Percentiles rank a stretch among this genome's conserved stretches.
Conservation (phyloP, 192 early-diverging fungal species). For the Backusella australiensis region DNA sequence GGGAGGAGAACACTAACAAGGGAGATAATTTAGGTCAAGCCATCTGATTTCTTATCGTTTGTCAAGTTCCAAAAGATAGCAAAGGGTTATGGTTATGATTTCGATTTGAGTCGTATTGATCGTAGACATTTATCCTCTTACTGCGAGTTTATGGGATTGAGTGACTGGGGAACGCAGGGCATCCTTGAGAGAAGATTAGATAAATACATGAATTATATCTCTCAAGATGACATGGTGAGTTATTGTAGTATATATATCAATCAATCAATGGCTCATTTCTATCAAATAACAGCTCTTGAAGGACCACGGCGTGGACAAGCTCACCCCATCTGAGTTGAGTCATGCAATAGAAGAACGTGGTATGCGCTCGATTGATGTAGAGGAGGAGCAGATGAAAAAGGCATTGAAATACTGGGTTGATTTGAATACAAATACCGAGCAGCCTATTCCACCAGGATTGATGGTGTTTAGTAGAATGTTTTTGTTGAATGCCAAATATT, state of each 20-base stretch:
- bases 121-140: constrained; percentile 43
- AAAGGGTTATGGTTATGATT: constrained; percentile 46
- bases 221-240: constrained; percentile 42
- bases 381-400: constrained; percentile 38
- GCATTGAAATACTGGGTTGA: constrained; percentile 48
- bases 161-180: constrained; percentile 42
- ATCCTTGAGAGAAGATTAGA: constrained; percentile 43
- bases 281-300: constrained; percentile 28
- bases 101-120: constrained; percentile 44
- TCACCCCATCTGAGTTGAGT: constrained; percentile 40
- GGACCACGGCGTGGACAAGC: constrained; percentile 37
- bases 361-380: constrained; percentile 46
- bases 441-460: constrained; percentile 27
- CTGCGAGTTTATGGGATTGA: constrained; percentile 56
- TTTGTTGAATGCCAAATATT: constrained; percentile 47
- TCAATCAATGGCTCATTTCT: background rate
- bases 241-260: background rate
- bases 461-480: constrained; percentile 55
- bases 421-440: constrained; percentile 17
- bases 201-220: constrained; percentile 41
- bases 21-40: constrained; percentile 33
- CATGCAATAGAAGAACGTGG: constrained; percentile 52
- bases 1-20: background rate
- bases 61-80: constrained; percentile 35
- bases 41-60: constrained; percentile 36